phyloP scores from a whole-genome alignment of 2,329 filamentous ascomycete species.

The Venturia asperata region DNA sequence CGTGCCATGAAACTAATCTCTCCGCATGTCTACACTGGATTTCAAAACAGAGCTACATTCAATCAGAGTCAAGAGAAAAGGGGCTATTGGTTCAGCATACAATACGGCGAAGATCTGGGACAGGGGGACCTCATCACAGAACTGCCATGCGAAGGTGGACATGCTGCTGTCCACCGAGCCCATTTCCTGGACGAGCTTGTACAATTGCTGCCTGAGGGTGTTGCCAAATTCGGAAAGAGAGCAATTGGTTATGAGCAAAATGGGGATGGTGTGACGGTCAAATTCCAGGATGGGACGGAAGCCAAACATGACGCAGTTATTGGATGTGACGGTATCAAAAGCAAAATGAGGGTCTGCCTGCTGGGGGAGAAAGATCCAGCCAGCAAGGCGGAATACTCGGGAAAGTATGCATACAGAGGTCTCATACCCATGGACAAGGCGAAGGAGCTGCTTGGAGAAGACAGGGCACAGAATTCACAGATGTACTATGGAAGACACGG shows the following conservation, averaged over 20 bases:
- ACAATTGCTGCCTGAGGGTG: slow-evolving; percentile 38
- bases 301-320: slow-evolving; percentile 39
- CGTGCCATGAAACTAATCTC: slow-evolving; percentile 49
- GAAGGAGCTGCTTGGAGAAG: slow-evolving; percentile 41
- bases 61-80: slow-evolving; percentile 33
- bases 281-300: slow-evolving; percentile 39
- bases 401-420: slow-evolving; percentile 56
- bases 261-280: slow-evolving; percentile 28
- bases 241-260: slow-evolving; percentile 26
- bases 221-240: slow-evolving; percentile 38
- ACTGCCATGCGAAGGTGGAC: slow-evolving; percentile 24
- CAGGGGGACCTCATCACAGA: slow-evolving; percentile 25
- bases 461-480: slow-evolving; percentile 44
- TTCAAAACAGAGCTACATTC: slow-evolving; percentile 36
- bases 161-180: slow-evolving; percentile 39
- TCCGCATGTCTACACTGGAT: slow-evolving; percentile 38
- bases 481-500: slow-evolving; percentile 44
- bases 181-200: slow-evolving; percentile 45
- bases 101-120: slow-evolving; percentile 30
- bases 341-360: slow-evolving; percentile 44
- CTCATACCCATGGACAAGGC: slow-evolving; percentile 54
- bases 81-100: slow-evolving; percentile 39
- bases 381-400: slow-evolving; percentile 44
- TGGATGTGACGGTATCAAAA: slow-evolving; percentile 44
- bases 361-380: slow-evolving; percentile 43